These are phyloP conservation scores for Agaricus sinodeliciosus DNA, from an alignment of 768 basidiomycete genomes.

Conservation along the genomic window DNA sequence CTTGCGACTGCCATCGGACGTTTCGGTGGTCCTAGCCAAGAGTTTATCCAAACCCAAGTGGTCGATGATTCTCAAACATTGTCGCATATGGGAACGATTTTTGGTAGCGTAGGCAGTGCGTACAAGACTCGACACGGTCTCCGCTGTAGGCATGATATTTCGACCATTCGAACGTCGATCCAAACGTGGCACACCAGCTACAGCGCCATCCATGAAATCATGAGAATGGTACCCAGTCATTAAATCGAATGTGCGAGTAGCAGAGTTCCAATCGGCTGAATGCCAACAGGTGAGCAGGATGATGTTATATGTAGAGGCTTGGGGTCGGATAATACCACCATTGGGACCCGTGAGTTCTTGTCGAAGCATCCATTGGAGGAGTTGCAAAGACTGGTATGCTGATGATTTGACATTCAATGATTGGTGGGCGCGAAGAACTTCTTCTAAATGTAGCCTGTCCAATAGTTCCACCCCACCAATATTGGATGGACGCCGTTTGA, in stretches of 20 bases:
- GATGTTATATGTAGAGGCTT: constrained; percentile 49
- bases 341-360: constrained; percentile 40
- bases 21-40: constrained; percentile 18
- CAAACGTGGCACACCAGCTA: constrained; percentile 27
- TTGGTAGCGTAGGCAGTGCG: constrained; percentile 50
- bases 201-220: constrained; percentile 46
- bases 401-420: constrained; percentile 30
- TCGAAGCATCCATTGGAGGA: constrained; percentile 64
- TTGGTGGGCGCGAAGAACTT: constrained; percentile 51
- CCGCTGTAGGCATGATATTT: constrained; percentile 40
- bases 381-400: constrained; percentile 46
- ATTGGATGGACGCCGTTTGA: constrained; percentile 40
- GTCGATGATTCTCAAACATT: constrained; percentile 53
- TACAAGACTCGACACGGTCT: constrained; percentile 50
- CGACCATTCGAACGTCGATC: constrained; percentile 37
- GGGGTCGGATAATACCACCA: constrained; percentile 40
- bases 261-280: constrained; percentile 54
- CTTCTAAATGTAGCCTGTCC: constrained; percentile 51
- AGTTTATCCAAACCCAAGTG: constrained; percentile 36
- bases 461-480: constrained; percentile 33
- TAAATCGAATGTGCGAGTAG: constrained; percentile 53
- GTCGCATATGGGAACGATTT: constrained; percentile 45
- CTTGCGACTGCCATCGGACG: constrained; percentile 23
- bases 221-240: constrained; percentile 63
- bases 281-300: constrained; percentile 62